A percentile compares a stretch with the other conserved stretches of the same genome.
phyloP scores from a whole-genome alignment of 495 filamentous ascomycete species.

The Aspergillus panamensis region DNA sequence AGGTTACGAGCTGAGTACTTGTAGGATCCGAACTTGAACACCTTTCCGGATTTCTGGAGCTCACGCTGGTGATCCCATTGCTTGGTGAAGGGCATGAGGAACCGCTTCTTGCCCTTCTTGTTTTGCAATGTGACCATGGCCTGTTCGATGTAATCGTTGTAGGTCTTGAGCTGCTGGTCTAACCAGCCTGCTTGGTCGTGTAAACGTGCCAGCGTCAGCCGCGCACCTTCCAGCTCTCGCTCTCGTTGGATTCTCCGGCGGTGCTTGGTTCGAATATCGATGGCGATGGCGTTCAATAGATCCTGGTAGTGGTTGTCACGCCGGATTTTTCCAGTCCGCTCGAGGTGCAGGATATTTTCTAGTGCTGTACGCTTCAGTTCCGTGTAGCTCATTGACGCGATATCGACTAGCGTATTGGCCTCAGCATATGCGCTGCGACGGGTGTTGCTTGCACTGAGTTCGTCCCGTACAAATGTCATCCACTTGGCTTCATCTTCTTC shows the following conservation, averaged over 20 bases:
- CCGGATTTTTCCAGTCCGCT: conserved; percentile 78
- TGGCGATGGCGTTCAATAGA: conserved; percentile 89
- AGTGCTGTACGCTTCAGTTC: conserved; percentile 89
- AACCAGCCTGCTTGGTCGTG: conserved; percentile 90
- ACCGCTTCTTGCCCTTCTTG: conserved; percentile 93
- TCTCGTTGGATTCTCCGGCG: conserved; percentile 84
- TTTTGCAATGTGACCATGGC: conserved; percentile 98
- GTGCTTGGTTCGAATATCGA: conserved; percentile 96
- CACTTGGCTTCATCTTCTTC: conserved; percentile 87
- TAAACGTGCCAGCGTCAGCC: conserved; percentile 75
- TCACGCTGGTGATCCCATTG: conserved; percentile 98
- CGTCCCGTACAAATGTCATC: conserved; percentile 77
- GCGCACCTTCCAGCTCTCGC: conserved; percentile 84
- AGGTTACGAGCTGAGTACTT: conserved; percentile 91
- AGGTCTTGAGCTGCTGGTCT: conserved; percentile 91
- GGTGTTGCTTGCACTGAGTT: conserved; percentile 64
- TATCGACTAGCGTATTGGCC: conserved; percentile 76
- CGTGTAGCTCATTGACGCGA: conserved; percentile 84
- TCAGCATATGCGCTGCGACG: conserved; percentile 87
- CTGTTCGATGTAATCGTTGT: conserved; percentile 99
- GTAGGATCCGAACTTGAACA: conserved; percentile 95
- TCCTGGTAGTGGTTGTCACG: conserved; percentile 96
- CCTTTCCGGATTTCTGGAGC: conserved; percentile 81
- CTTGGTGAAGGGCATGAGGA: conserved; percentile 95
- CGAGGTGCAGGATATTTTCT: conserved; percentile 89